Conservation (phyloP, 1,284 basidiomycete species). For the Sporisorium reilianum region DNA sequence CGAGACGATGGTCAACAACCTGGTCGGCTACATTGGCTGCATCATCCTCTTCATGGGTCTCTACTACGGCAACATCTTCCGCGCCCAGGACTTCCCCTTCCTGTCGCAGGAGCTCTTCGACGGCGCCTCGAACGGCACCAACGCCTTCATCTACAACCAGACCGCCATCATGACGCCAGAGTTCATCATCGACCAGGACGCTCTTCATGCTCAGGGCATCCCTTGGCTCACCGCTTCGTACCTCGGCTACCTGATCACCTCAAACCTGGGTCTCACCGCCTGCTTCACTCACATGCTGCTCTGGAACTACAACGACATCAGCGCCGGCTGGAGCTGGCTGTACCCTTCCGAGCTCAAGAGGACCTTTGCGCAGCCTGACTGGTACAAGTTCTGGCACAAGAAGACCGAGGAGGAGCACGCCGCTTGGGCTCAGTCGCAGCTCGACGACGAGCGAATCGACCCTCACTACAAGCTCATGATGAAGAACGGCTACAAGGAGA, state of each 20-base stretch:
- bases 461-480: slow-evolving; percentile 41
- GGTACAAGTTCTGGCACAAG: slow-evolving; percentile 35
- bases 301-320: slow-evolving; percentile 43
- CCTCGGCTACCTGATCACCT: slow-evolving; percentile 34
- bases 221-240: slow-evolving; percentile 37
- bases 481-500: slow-evolving; percentile 36
- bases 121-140: slow-evolving; percentile 32
- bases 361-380: slow-evolving; percentile 17
- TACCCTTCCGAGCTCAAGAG: slow-evolving; percentile 23
- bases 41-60: slow-evolving; percentile 37
- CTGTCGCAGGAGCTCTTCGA: slow-evolving; percentile 36
- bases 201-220: slow-evolving; percentile 25
- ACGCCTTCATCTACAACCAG: slow-evolving; percentile 40
- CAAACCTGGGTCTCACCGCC: slow-evolving; percentile 39
- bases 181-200: slow-evolving; percentile 25
- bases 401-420: slow-evolving; percentile 23
- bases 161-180: slow-evolving; percentile 40
- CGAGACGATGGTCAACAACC: slow-evolving; percentile 36
- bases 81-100: slow-evolving; percentile 41
- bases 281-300: slow-evolving; percentile 45
- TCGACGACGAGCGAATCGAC: slow-evolving; percentile 23
- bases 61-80: slow-evolving; percentile 43
- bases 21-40: slow-evolving; percentile 34
- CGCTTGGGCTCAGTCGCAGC: slow-evolving; percentile 14
- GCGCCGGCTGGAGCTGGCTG: slow-evolving; percentile 39